These are phyloP conservation scores for Botrytis fragariae DNA, from an alignment of 2,329 filamentous ascomycete species.

Conservation along the genomic window DNA sequence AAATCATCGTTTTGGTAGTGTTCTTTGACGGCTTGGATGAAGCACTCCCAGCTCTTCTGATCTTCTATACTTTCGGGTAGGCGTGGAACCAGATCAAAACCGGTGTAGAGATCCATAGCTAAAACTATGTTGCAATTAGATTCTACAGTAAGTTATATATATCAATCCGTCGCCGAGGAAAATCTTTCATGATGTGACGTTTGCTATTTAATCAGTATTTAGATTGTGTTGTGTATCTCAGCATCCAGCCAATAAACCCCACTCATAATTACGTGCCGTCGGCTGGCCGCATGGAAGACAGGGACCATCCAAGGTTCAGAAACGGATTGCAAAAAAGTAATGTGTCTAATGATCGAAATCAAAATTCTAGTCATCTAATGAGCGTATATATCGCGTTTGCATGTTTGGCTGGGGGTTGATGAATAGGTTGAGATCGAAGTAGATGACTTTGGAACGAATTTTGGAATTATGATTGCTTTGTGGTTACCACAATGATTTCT, in stretches of 20 bases:
- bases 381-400: not conserved
- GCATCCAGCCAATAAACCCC: not conserved
- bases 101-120: slow-evolving; percentile 33
- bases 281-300: not conserved
- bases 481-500: not conserved
- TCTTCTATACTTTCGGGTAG: slow-evolving; percentile 33
- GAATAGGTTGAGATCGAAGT: not conserved
- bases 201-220: not conserved
- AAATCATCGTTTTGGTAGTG: not conserved
- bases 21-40: slow-evolving; percentile 29
- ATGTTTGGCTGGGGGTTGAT: not conserved
- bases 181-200: not conserved
- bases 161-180: too few relatives aligned
- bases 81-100: slow-evolving; percentile 37
- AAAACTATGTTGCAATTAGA: not conserved
- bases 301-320: not conserved
- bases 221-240: not conserved
- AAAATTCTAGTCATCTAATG: not conserved
- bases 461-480: not conserved
- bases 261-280: not conserved
- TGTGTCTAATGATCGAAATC: not conserved
- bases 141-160: not conserved
- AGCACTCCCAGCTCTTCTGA: slow-evolving; percentile 30
- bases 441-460: not conserved
- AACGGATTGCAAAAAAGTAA: not conserved